These are phyloP conservation scores for Arachnopeziza araneosa DNA, from an alignment of 2,329 filamentous ascomycete species.

Conservation along the genomic window DNA sequence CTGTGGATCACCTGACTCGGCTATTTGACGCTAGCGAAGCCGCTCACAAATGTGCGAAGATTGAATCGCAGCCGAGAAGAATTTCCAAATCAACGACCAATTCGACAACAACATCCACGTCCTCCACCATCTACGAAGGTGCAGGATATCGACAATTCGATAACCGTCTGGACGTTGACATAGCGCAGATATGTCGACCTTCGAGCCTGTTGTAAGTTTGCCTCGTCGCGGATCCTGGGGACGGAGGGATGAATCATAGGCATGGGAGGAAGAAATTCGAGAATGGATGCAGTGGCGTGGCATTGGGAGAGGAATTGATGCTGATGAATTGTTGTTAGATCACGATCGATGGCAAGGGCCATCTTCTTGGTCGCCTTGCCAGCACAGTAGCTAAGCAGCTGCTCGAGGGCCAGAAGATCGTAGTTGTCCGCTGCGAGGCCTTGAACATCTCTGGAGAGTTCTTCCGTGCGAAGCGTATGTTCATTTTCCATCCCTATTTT, in stretches of 20 bases:
- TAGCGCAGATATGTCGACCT: slow-evolving; percentile 56
- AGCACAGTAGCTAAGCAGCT: slow-evolving; percentile 98
- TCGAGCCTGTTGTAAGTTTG: slow-evolving; percentile 64
- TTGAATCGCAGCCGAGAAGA: not conserved
- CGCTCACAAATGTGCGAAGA: not conserved
- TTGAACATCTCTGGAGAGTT: slow-evolving; percentile 99
- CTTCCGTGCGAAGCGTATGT: slow-evolving; percentile 99
- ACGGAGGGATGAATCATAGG: not conserved
- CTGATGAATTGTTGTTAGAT: slow-evolving; percentile 53
- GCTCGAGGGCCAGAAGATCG: slow-evolving; percentile 98
- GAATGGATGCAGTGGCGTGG: not conserved
- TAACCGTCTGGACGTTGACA: slow-evolving; percentile 32
- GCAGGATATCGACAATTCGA: slow-evolving; percentile 29
- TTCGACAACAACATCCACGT: slow-evolving; percentile 20
- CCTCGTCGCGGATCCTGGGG: not conserved
- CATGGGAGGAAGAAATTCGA: slow-evolving; percentile 4
- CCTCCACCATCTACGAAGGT: slow-evolving; percentile 32
- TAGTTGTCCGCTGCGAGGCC: slow-evolving; percentile 96
- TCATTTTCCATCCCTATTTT: slow-evolving; percentile 9
- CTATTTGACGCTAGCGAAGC: not conserved
- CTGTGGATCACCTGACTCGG: not conserved
- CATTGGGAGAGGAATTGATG: slow-evolving; percentile 13
- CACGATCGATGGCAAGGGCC: slow-evolving; percentile 99
- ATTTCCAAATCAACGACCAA: slow-evolving; percentile 25
- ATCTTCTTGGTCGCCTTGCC: slow-evolving; percentile 98